A percentile compares a stretch with the other conserved stretches of the same genome.
phyloP scores from a whole-genome alignment of 306 rosid genomes.

The Cucurbita maxima region DNA sequence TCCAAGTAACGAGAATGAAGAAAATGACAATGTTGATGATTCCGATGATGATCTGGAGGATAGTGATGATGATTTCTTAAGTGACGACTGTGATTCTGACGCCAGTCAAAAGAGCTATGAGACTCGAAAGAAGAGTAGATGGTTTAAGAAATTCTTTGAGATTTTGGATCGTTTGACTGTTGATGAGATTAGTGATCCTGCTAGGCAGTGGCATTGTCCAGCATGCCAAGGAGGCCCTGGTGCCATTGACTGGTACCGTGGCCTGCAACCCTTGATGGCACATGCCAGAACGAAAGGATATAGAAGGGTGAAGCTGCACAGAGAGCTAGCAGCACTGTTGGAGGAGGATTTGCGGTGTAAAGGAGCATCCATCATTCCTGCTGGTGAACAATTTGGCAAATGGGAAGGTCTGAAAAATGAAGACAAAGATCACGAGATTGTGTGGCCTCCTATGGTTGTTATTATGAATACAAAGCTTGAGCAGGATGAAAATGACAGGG shows the following conservation, averaged over 20 bases:
- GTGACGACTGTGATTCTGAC: constrained; percentile 61
- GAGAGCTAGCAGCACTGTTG: constrained; percentile 55
- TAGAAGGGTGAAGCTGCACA: constrained; percentile 51
- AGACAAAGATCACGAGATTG: constrained; percentile 60
- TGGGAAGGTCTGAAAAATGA: constrained; percentile 63
- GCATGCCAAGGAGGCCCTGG: constrained; percentile 89
- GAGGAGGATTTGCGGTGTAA: constrained; percentile 62
- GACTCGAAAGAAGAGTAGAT: constrained; percentile 40
- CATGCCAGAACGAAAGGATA: constrained; percentile 88
- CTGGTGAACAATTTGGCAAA: constrained; percentile 64
- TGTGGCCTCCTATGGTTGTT: constrained; percentile 87
- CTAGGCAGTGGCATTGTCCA: constrained; percentile 85
- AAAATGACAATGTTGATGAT: constrained; percentile 12
- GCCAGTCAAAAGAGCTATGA: constrained; percentile 51
- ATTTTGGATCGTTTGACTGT: constrained; percentile 38
- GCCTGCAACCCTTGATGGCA: constrained; percentile 66
- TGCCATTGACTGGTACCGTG: constrained; percentile 75
- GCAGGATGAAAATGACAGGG: constrained; percentile 57
- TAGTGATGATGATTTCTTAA: constrained; percentile 48
- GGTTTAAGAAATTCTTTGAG: constrained; percentile 47
- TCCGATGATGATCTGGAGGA: constrained; percentile 30
- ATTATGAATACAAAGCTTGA: constrained; percentile 67
- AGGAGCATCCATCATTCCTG: constrained; percentile 51
- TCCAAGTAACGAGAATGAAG: constrained; percentile 2
- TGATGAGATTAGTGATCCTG: constrained; percentile 39